phyloP scores from a whole-genome alignment of 176 grass and related monocot genomes.

The Saccharum officinarum region DNA sequence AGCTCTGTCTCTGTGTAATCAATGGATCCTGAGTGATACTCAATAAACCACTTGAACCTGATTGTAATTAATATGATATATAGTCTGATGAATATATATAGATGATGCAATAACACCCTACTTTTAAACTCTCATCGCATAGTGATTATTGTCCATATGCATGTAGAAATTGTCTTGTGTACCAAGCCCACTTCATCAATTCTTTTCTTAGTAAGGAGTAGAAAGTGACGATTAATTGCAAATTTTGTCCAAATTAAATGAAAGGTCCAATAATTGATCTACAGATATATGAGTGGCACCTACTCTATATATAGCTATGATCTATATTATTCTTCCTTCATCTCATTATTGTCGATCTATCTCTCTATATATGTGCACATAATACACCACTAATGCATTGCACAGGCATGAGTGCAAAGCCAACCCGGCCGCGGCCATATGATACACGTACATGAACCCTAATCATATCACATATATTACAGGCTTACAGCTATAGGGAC shows the following conservation, averaged over 20 bases:
- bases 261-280: background rate
- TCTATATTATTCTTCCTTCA: background rate
- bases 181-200: background rate
- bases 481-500: slow-evolving; percentile 4
- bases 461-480: slow-evolving; percentile 23
- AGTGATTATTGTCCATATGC: background rate
- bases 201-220: background rate
- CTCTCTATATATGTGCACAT: background rate
- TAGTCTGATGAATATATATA: background rate
- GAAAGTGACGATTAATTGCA: background rate
- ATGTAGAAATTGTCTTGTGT: background rate
- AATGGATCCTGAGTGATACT: background rate
- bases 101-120: background rate
- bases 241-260: background rate
- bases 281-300: background rate
- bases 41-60: background rate
- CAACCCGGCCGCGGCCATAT: background rate
- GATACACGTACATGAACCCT: slow-evolving; percentile 20
- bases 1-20: background rate
- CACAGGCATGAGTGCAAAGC: background rate
- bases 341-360: background rate
- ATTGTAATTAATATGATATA: background rate
- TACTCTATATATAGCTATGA: background rate
- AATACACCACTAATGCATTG: slow-evolving; percentile 2
- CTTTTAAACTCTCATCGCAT: background rate